phyloP scores from a whole-genome alignment of 495 filamentous ascomycete species.

The Penicillium ochrochloron region DNA sequence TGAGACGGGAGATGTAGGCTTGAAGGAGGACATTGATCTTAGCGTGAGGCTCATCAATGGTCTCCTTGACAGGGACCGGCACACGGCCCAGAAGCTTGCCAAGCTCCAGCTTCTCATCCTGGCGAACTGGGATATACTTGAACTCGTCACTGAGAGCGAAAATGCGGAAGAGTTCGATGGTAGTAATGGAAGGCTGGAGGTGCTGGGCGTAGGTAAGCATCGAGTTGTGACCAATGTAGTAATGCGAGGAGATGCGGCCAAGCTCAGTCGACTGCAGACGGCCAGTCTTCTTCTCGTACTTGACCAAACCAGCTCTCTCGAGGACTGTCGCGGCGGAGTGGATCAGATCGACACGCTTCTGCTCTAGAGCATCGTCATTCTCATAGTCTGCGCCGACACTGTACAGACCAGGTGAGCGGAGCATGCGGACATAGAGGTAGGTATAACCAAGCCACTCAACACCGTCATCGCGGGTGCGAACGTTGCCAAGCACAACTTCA shows the following conservation, averaged over 20 bases:
- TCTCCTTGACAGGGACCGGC: slow-evolving; percentile 95
- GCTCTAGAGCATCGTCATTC: slow-evolving; percentile 86
- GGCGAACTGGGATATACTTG: slow-evolving; percentile 97
- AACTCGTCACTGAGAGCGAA: slow-evolving; percentile 98
- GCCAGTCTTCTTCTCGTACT: slow-evolving; percentile 94
- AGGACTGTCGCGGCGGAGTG: slow-evolving; percentile 90
- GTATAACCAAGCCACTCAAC: slow-evolving; percentile 99
- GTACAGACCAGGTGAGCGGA: slow-evolving; percentile 93
- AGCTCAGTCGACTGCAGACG: slow-evolving; percentile 91
- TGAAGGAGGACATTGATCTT: slow-evolving; percentile 99
- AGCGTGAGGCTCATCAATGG: slow-evolving; percentile 92
- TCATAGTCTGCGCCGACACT: slow-evolving; percentile 96
- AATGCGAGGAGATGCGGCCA: slow-evolving; percentile 93
- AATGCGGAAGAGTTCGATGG: slow-evolving; percentile 95
- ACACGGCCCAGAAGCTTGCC: slow-evolving; percentile 88
- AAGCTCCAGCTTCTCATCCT: slow-evolving; percentile 96
- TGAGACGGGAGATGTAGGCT: slow-evolving; percentile 93
- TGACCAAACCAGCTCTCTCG: slow-evolving; percentile 84
- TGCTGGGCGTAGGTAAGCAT: slow-evolving; percentile 97
- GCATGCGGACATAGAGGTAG: slow-evolving; percentile 97
- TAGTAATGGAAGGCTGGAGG: slow-evolving; percentile 87
- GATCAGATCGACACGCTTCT: slow-evolving; percentile 94
- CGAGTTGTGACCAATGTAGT: slow-evolving; percentile 95
- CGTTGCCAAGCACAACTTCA: slow-evolving; percentile 92
- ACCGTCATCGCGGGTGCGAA: slow-evolving; percentile 90